A percentile compares a stretch with the other conserved stretches of the same genome.
Evolutionary conservation across 2,329 filamentous ascomycete genomes (phyloP).

Genomic region (Lachnellula willkommii): DNA sequence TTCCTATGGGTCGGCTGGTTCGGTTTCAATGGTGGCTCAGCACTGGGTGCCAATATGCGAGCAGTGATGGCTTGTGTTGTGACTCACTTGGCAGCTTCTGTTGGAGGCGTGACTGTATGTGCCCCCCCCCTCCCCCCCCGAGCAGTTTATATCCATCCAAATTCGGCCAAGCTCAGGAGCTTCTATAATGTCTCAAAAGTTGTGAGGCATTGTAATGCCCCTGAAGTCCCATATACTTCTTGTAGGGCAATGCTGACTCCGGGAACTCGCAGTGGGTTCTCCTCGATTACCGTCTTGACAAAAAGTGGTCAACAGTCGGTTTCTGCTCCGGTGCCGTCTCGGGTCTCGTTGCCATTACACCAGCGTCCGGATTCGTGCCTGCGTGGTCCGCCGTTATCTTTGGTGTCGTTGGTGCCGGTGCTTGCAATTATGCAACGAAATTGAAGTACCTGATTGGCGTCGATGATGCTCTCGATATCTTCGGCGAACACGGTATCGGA

Average conservation of each 20-base stretch:
- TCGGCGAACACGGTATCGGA: conserved; percentile 74
- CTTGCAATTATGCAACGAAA: conserved; percentile 87
- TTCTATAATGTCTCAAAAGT: no score
- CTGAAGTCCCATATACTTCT: no score
- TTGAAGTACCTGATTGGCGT: conserved; percentile 77
- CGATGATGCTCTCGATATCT: conserved; percentile 85
- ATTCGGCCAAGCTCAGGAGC: no score
- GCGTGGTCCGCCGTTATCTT: conserved; percentile 79
- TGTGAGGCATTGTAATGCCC: no score
- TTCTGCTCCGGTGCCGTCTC: conserved; percentile 90
- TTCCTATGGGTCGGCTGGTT: conserved; percentile 97
- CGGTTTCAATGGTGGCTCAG: conserved; percentile 86
- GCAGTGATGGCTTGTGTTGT: conserved; percentile 82
- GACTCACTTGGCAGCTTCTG: conserved; percentile 77
- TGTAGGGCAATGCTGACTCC: no score
- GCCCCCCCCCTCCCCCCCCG: no score
- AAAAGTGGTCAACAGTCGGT: conserved; percentile 88
- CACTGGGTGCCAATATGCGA: conserved; percentile 73
- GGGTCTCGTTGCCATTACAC: conserved; percentile 82
- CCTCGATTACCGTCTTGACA: conserved; percentile 80
- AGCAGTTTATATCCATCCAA: no score
- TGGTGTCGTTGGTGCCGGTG: conserved; percentile 67
- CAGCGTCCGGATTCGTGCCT: conserved; percentile 77
- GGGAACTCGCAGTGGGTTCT: conserved; percentile 58
- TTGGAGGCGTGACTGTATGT: conserved; percentile 65